A percentile compares a stretch with the other conserved stretches of the same genome.
Evolutionary conservation across 805 yeast species (phyloP).

Genomic region (Zygoascus tannicola): DNA sequence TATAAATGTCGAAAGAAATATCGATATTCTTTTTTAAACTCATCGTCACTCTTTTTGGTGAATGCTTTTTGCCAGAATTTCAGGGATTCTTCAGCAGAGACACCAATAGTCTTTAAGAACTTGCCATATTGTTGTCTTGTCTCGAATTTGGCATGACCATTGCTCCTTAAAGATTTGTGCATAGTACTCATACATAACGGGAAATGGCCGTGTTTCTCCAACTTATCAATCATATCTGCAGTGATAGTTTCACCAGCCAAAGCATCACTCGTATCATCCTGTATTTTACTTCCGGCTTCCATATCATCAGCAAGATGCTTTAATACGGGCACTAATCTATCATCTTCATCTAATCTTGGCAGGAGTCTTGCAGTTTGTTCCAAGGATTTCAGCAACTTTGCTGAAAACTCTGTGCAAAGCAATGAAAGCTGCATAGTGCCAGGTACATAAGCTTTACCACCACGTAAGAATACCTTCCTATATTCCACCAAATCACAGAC

Average conservation of each 20-base stretch:
- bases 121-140: constrained; percentile 82
- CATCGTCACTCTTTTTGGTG: constrained; percentile 50
- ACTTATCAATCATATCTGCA: constrained; percentile 48
- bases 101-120: constrained; percentile 84
- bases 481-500: constrained; percentile 68
- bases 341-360: constrained; percentile 86
- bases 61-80: constrained; percentile 76
- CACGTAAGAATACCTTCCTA: constrained; percentile 56
- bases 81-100: constrained; percentile 78
- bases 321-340: constrained; percentile 74
- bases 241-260: constrained; percentile 40
- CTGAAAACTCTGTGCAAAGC: constrained; percentile 58
- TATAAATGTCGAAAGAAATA: constrained; percentile 84
- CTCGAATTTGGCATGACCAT: constrained; percentile 67
- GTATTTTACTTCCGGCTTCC: constrained; percentile 32
- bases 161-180: constrained; percentile 47
- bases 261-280: constrained; percentile 48
- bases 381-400: constrained; percentile 42
- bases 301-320: constrained; percentile 54
- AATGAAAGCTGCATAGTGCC: constrained; percentile 67
- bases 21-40: constrained; percentile 77
- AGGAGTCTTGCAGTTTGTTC: constrained; percentile 63
- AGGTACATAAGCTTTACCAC: constrained; percentile 80
- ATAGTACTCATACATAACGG: constrained; percentile 75
- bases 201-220: constrained; percentile 50